phyloP scores from a whole-genome alignment of 2,329 filamentous ascomycete species.

The Didymellaceae sp. region DNA sequence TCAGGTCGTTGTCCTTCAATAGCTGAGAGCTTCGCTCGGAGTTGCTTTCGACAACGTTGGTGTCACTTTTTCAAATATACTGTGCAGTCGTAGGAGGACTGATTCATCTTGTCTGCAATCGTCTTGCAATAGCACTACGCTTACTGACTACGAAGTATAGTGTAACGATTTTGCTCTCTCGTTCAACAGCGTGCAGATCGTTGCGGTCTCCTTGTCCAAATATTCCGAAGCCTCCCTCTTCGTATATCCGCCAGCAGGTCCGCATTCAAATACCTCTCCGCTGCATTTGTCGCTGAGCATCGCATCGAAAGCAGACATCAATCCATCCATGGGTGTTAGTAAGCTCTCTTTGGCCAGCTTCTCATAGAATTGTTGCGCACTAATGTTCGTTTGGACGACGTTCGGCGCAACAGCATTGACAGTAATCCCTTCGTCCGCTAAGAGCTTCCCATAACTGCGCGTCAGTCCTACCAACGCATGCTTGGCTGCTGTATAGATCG shows the following conservation, averaged over 20 bases:
- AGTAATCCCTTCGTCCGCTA: constrained; percentile 50
- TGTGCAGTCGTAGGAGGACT: no score
- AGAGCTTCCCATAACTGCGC: constrained; percentile 51
- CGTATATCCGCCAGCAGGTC: constrained; percentile 45
- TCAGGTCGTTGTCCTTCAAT: no score
- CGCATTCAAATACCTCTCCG: constrained; percentile 52
- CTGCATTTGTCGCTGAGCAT: constrained; percentile 45
- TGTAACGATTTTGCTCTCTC: constrained; percentile 14
- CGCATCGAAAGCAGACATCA: constrained; percentile 51
- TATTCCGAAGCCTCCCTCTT: constrained; percentile 38
- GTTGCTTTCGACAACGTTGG: no score
- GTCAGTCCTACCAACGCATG: constrained; percentile 50
- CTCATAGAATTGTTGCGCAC: constrained; percentile 49
- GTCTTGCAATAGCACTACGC: no score
- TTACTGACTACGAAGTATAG: constrained; percentile 1
- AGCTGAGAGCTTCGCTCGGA: no score
- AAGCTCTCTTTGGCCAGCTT: constrained; percentile 41
- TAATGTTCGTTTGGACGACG: constrained; percentile 51
- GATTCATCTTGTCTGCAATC: no score
- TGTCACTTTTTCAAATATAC: no score
- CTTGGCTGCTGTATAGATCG: constrained; percentile 54
- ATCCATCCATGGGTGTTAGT: constrained; percentile 49
- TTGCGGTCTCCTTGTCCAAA: constrained; percentile 39
- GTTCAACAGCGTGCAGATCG: constrained; percentile 20
- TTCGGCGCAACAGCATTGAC: constrained; percentile 54